These are phyloP conservation scores for Trichoderma orchidacearum DNA, from an alignment of 495 filamentous ascomycete species.

Conservation along the genomic window DNA sequence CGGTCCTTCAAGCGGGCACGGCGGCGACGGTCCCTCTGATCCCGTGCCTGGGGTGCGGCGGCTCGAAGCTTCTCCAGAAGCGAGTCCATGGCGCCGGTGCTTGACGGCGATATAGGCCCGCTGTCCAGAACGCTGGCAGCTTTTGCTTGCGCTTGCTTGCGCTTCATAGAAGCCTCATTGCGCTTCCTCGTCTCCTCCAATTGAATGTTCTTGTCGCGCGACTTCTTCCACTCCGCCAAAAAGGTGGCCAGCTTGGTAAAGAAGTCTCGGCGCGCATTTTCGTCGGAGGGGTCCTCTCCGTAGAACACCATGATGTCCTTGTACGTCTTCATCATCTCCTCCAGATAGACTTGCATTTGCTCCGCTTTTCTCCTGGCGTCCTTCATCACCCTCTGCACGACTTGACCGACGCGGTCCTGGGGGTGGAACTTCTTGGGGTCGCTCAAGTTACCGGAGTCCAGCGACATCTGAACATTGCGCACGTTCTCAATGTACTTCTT, in stretches of 20 bases:
- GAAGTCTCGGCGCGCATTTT: slow-evolving; percentile 91
- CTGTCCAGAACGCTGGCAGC: slow-evolving; percentile 28
- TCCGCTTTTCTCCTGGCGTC: slow-evolving; percentile 92
- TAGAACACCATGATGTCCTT: slow-evolving; percentile 96
- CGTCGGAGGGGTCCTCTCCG: slow-evolving; percentile 84
- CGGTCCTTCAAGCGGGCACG: slow-evolving; percentile 77
- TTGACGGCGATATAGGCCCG: slow-evolving; percentile 51
- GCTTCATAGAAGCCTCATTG: slow-evolving; percentile 81
- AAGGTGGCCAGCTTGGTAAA: slow-evolving; percentile 90
- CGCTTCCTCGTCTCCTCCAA: slow-evolving; percentile 72
- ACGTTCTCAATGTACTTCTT: slow-evolving; percentile 91
- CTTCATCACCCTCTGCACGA: slow-evolving; percentile 90
- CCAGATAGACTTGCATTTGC: slow-evolving; percentile 85
- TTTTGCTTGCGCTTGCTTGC: slow-evolving; percentile 62
- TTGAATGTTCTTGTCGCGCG: slow-evolving; percentile 75
- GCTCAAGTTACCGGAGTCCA: slow-evolving; percentile 88
- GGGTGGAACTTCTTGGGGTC: slow-evolving; percentile 97
- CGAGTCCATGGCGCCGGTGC: slow-evolving; percentile 89
- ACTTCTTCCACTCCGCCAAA: slow-evolving; percentile 91
- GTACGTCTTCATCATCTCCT: slow-evolving; percentile 82
- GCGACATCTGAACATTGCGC: slow-evolving; percentile 77
- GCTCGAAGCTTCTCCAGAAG: slow-evolving; percentile 92
- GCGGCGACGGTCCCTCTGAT: slow-evolving; percentile 76
- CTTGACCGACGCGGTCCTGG: slow-evolving; percentile 83
- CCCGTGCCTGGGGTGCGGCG: slow-evolving; percentile 76